Base-by-base conservation (phyloP, 2,329 filamentous ascomycete species). In the Parascedosporium putredinis region DNA sequence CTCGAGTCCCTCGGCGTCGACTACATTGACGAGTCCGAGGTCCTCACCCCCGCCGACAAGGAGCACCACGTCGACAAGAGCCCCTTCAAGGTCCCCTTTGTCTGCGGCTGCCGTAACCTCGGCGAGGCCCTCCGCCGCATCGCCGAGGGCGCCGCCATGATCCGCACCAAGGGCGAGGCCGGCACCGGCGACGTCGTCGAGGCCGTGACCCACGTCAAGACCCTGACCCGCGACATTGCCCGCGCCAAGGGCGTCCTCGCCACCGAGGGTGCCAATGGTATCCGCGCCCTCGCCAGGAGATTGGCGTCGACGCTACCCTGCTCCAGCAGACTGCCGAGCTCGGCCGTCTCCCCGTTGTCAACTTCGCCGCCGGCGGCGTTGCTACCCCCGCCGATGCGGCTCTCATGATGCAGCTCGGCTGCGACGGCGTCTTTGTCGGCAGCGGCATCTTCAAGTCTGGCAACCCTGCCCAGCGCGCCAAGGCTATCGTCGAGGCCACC, bases 11-110 rank as follows among this genome's bases (percentile, higher is more conserved):
- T 97, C 50, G 90, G 88, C 54, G 86, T 97, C 60, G 93, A 98
- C 74, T 98, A 95, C 74, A 93, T 98, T 59, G 90, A 98, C 69
- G 93, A 98, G 73, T 90, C 84, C 67, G 93, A 98, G 79, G 93
- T 98, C 49, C 80, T 98, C 49, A 98, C 93, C 4, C 91, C 91
- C 1, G 93, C 93, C 56, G 93, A 98, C 66, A 80, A 90, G 62
- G 74, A 81, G 57, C 85, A 86, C 76, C 93, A 98, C 72, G 89
- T 98, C 53, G 86, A 90, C 67, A 98, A 98, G 77, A 74, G 79
- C 66, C 68, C 68, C 55, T 97, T 87, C 75, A 79, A 77, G 62
- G 83, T 84, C 18, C 93, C 93, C 48, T 98, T 97, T 63, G 93
- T 98, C 52, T 97, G 93, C 68, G 93, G 93, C 50, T 97, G 93